These are phyloP conservation scores for Brettanomyces anomalus DNA, from an alignment of 805 yeast genomes.

Conservation along the genomic window DNA sequence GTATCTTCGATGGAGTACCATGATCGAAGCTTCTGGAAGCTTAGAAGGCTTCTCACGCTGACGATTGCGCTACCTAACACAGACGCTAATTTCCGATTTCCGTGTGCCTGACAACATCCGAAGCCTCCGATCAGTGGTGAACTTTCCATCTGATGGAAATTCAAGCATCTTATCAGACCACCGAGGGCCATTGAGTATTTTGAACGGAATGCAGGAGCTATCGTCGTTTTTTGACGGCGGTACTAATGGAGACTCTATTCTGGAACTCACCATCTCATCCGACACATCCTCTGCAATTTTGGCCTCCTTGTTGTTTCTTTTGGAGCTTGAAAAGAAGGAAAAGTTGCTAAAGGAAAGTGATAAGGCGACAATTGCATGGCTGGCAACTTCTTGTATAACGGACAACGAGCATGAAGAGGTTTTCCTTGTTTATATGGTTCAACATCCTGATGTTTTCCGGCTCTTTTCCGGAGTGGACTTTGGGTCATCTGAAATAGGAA, in stretches of 20 bases:
- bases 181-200: background rate
- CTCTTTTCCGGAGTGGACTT: background rate
- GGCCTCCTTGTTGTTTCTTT: too few species aligned
- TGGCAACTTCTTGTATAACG: background rate
- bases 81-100: background rate
- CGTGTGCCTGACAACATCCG: background rate
- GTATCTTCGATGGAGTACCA: background rate
- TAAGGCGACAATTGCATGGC: background rate
- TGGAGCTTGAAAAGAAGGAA: too few species aligned
- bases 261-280: too few species aligned
- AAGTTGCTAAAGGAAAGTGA: too few species aligned
- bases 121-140: background rate
- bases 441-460: constrained; percentile 5
- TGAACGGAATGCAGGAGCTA: too few species aligned
- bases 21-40: constrained; percentile 3
- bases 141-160: background rate
- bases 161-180: background rate
- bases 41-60: constrained; percentile 15
- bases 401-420: background rate
- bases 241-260: too few species aligned
- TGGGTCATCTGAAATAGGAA: background rate
- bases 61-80: constrained; percentile 14
- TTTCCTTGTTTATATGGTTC: background rate
- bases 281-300: too few species aligned
- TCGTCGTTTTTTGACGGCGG: too few species aligned